Evolutionary conservation across 148 eudicot genomes (phyloP), one percentile per base, ranked within the genome.

Genomic region (Rhododendron ferrugineum): DNA sequence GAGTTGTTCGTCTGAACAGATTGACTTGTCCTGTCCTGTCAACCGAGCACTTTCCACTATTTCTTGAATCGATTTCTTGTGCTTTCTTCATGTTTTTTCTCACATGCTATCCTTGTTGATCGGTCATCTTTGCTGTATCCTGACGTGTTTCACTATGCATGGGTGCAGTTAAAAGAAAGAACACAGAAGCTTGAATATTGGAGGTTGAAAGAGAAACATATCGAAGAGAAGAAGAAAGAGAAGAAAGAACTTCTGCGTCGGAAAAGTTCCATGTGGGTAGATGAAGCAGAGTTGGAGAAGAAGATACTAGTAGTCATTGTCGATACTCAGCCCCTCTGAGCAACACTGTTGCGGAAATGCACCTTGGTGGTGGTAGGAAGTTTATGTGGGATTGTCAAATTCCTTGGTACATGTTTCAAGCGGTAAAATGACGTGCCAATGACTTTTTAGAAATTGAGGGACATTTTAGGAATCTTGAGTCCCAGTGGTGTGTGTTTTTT

Each of bases 241-340:
- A 89, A 90, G 88, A 92, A 88, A 2, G 95, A 96, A 85, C 91
- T 88, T 81, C 36, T 93, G 56, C 90, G 82, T 5, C 85, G 90
- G 76, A 90, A 92, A 87, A 96, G 98, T 86, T 93, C 94, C 37
- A 16, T 85, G 87, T 96, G 98, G 98, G 84, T 94, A 83, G 95
- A 90, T 5, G 98, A 96, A 85, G 4, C 70, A 13, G 72, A 91
- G 8, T 70, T 94, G 84, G 96, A 89, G 90, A 64, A 54, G 16
- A 78, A 56, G 79, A 42, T 85, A 37, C 14, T 91, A 13, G 56
- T 54, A 11, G 85, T 70, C 54, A 22, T 91, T 34, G 79, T 89
- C 74, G 91, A 90, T 79, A 36, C 26, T 36, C 28, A 14, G 18
- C 49, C 40, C 26, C 73, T 89, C 30, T 91, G 87, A 87, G 72